phyloP scores from a whole-genome alignment of 345 rosid genomes.

The Gossypium australe region DNA sequence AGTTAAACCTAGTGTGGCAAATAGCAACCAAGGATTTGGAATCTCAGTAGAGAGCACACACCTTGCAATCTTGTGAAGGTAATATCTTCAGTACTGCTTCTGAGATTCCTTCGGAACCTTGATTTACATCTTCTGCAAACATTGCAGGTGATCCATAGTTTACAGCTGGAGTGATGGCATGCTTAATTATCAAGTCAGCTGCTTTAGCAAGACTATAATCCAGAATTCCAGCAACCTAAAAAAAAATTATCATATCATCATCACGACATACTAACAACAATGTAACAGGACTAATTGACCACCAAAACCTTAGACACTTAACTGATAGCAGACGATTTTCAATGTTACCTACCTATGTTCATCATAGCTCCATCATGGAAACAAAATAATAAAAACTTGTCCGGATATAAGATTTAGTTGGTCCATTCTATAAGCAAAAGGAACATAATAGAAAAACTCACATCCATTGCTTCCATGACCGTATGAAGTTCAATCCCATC shows the following conservation, averaged over 20 bases:
- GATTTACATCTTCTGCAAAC: slow-evolving; percentile 46
- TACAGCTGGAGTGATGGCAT: slow-evolving; percentile 67
- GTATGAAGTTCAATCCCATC: slow-evolving; percentile 48
- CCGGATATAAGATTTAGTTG: not conserved
- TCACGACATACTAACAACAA: not conserved
- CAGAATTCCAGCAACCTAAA: slow-evolving; percentile 74
- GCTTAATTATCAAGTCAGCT: slow-evolving; percentile 83
- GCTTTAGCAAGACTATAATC: slow-evolving; percentile 88
- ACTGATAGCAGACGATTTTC: not conserved
- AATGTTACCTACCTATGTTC: not conserved
- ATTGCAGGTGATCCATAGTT: slow-evolving; percentile 44
- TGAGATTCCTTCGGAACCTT: slow-evolving; percentile 35
- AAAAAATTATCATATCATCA: not conserved
- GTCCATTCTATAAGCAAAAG: not conserved
- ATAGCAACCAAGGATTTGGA: slow-evolving; percentile 6
- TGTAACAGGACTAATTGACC: not conserved
- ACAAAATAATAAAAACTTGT: not conserved
- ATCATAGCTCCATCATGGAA: not conserved
- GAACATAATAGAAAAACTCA: slow-evolving; percentile 28
- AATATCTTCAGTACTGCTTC: slow-evolving; percentile 53
- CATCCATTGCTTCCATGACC: slow-evolving; percentile 84
- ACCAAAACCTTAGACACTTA: not conserved
- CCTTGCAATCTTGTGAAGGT: slow-evolving; percentile 45
- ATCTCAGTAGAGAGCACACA: slow-evolving; percentile 17
- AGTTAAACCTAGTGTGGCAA: not conserved